phyloP scores from a whole-genome alignment of 1,284 basidiomycete species.

The Tilletiopsis washingtonensis region DNA sequence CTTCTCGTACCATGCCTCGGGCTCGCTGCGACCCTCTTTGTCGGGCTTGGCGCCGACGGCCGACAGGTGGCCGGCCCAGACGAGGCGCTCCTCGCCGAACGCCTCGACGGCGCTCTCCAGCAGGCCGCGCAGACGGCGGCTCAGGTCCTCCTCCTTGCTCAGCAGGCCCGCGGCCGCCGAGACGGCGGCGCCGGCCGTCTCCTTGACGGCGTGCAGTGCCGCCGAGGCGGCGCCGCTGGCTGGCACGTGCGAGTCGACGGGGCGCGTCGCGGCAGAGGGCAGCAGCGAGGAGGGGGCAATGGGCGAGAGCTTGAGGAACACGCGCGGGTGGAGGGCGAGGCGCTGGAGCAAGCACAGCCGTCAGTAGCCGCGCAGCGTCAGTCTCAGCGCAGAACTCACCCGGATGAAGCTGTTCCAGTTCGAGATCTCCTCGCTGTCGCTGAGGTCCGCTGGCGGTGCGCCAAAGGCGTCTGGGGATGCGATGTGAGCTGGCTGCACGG shows the following conservation, averaged over 20 bases:
- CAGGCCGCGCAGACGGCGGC: constrained; percentile 1
- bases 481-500: background rate
- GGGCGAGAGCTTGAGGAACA: constrained; percentile 4
- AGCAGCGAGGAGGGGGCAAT: background rate
- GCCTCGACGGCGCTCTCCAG: constrained; percentile 4
- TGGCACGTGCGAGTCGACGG: background rate
- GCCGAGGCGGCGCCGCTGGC: background rate
- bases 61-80: constrained; percentile 4
- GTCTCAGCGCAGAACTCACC: background rate
- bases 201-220: background rate
- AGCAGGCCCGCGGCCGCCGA: background rate
- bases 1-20: constrained; percentile 6
- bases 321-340: constrained; percentile 4
- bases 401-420: constrained; percentile 4
- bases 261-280: background rate
- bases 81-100: constrained; percentile 4
- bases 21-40: no score
- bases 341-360: background rate
- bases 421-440: constrained; percentile 2
- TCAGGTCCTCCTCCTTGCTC: background rate
- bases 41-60: no score
- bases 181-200: background rate
- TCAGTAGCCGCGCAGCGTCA: background rate
- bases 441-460: no score
- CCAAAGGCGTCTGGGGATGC: background rate